Percentiles rank a stretch among this genome's conserved stretches.
Evolutionary conservation across 192 early-diverging fungal species (phyloP).

Genomic region (Coemansia sp.): DNA sequence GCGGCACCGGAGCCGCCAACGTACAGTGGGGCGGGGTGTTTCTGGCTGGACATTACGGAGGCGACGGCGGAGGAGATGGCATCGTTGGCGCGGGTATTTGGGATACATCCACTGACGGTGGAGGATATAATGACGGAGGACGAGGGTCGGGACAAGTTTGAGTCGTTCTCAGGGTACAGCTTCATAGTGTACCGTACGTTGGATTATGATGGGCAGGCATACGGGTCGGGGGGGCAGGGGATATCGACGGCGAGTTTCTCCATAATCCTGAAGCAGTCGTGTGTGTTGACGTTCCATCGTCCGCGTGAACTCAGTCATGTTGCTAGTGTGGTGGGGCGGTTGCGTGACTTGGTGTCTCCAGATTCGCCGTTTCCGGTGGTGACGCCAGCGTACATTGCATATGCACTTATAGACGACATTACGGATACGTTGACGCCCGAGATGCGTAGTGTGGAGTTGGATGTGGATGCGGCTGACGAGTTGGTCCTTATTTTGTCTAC

Average conservation of each 20-base stretch:
- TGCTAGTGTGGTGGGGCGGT: constrained; percentile 45
- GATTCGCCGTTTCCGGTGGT: neutral
- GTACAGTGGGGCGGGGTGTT: constrained; percentile 45
- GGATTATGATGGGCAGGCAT: constrained; percentile 54
- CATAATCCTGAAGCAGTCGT: constrained; percentile 23
- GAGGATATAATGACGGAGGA: constrained; percentile 88
- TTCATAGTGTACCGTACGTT: constrained; percentile 82
- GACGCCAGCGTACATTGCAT: constrained; percentile 53
- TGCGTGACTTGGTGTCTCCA: constrained; percentile 11
- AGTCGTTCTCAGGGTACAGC: constrained; percentile 74
- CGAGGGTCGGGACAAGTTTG: constrained; percentile 91
- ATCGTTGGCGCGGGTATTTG: constrained; percentile 57
- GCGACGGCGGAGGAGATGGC: constrained; percentile 61
- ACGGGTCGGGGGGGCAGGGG: constrained; percentile 53
- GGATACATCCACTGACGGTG: constrained; percentile 70
- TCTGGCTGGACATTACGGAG: constrained; percentile 70
- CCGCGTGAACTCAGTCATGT: constrained; percentile 54
- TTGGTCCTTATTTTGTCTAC: constrained; percentile 87
- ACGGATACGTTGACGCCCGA: constrained; percentile 87
- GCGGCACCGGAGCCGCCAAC: neutral
- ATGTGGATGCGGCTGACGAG: constrained; percentile 95
- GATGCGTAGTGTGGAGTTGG: constrained; percentile 81
- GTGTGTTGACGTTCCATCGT: constrained; percentile 41
- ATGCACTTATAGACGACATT: constrained; percentile 91
- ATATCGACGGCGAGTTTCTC: constrained; percentile 57